phyloP scores from a whole-genome alignment of 2,329 filamentous ascomycete species.

The Botryotinia globosa region DNA sequence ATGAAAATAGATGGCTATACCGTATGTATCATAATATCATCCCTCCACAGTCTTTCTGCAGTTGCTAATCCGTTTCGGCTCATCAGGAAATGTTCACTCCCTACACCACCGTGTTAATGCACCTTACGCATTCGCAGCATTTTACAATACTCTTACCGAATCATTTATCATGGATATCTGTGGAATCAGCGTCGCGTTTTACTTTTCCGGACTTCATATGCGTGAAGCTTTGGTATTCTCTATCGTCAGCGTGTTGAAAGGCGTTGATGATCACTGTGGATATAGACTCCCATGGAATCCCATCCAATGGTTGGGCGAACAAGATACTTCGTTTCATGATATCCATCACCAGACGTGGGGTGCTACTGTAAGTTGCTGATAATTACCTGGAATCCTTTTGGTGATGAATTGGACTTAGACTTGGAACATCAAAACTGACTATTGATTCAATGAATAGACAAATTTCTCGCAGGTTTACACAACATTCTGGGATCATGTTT shows the following conservation, averaged over 20 bases:
- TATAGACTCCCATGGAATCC: slow-evolving; percentile 91
- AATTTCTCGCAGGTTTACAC: slow-evolving; percentile 14
- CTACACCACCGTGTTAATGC: slow-evolving; percentile 93
- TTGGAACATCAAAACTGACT: background rate
- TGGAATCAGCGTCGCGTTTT: slow-evolving; percentile 79
- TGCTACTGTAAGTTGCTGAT: background rate
- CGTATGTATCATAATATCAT: background rate
- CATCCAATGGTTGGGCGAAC: slow-evolving; percentile 14
- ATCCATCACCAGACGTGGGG: slow-evolving; percentile 22
- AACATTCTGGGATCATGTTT: slow-evolving; percentile 10
- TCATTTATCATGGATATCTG: slow-evolving; percentile 86
- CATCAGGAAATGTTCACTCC: slow-evolving; percentile 73
- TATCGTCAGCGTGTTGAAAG: slow-evolving; percentile 82
- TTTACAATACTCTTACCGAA: slow-evolving; percentile 95
- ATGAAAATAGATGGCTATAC: slow-evolving; percentile 66
- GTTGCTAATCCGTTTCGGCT: background rate
- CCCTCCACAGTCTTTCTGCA: background rate
- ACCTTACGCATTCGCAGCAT: slow-evolving; percentile 87
- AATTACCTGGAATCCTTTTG: background rate
- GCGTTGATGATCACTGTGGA: slow-evolving; percentile 91
- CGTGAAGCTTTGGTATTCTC: slow-evolving; percentile 87
- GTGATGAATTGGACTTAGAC: no score
- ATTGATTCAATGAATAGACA: background rate
- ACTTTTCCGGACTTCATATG: slow-evolving; percentile 72
- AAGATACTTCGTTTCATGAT: slow-evolving; percentile 18